Base-by-base conservation (phyloP, 495 filamentous ascomycete genomes). In the Lepraria neglecta region DNA sequence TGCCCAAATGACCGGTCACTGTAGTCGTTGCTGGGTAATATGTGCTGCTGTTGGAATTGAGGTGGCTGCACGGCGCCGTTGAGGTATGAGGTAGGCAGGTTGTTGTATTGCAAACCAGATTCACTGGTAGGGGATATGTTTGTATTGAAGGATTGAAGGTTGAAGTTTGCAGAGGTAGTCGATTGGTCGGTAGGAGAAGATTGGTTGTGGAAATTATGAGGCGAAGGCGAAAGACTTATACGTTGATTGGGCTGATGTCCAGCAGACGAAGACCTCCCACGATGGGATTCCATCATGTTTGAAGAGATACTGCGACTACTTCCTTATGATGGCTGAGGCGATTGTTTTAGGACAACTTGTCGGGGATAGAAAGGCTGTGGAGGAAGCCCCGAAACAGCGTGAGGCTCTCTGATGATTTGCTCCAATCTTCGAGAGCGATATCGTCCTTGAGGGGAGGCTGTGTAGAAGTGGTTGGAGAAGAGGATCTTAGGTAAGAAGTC, bases 221-320 rank as follows among this genome's bases (percentile, higher is more conserved):
- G 67, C 54, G 67, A 69, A 28, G 64, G 65, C n/a, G 67, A 69
- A 40, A 58, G 59, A 43, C 67, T 69, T 67, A 69, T 62, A 61
- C 58, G 54, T 19, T 63, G 62, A 60, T 62, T 64, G 40, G 62
- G 30, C 38, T 65, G 67, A 17, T 61, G 59, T 31, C 67, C 60
- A 28, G 65, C 59, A 47, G 67, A 69, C 28, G 60, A 59, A 30
- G 67, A 69, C 38, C 67, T 57, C 51, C 67, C 67, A 59, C 67
- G 61, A 46, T 61, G 62, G 27, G 24, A 44, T 52, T 69, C 67
- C 67, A 69, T 67, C 30, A 45, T 59, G 12, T 19, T 48, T 35
- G 47, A 47, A 43, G 28, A 64, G 19, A 51, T 30, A 12, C 12
- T 44, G n/a, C 24, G 30, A 56, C 47, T 56, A 21, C 56, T 63